Percentiles rank a stretch among this genome's conserved stretches.
phyloP scores from a whole-genome alignment of 768 basidiomycete genomes.

The Phylloporus scabripes region DNA sequence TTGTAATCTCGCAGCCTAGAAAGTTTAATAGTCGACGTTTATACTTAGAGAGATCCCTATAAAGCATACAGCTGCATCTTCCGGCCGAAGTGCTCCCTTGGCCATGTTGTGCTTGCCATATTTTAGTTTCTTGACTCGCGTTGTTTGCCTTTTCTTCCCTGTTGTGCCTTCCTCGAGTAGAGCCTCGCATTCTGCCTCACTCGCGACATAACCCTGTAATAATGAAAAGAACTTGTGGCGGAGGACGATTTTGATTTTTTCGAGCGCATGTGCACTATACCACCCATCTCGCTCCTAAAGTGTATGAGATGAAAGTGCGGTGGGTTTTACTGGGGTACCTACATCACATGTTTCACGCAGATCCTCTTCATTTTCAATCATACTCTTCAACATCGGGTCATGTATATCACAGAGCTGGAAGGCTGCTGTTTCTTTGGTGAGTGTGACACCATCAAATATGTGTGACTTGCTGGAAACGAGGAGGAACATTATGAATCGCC shows the following conservation, averaged over 20 bases:
- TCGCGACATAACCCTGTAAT: conserved; percentile 63
- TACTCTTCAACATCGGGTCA: conserved; percentile 75
- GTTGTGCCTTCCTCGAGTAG: conserved; percentile 41
- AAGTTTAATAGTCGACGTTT: background rate
- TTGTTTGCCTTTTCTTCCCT: conserved; percentile 30
- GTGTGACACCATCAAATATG: conserved; percentile 79
- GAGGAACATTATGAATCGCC: background rate
- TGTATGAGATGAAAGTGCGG: background rate
- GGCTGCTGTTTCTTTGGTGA: conserved; percentile 82
- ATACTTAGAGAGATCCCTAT: background rate
- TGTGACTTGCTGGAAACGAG: conserved; percentile 56
- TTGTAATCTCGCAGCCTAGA: conserved; percentile 62
- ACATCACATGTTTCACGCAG: conserved; percentile 73
- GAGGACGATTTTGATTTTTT: conserved; percentile 78
- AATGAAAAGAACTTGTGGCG: conserved; percentile 82
- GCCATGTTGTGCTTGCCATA: conserved; percentile 85
- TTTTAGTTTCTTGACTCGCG: conserved; percentile 48
- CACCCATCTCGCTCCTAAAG: conserved; percentile 80
- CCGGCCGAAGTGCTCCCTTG: conserved; percentile 74
- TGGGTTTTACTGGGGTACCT: conserved; percentile 26
- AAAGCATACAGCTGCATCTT: conserved; percentile 70
- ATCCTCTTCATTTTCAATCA: conserved; percentile 72
- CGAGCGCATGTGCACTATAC: conserved; percentile 72
- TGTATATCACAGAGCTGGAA: conserved; percentile 92
- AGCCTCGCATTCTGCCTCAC: conserved; percentile 67